Base-by-base conservation (phyloP, 2,329 filamentous ascomycete species). In the Simplicillium aogashimaense region DNA sequence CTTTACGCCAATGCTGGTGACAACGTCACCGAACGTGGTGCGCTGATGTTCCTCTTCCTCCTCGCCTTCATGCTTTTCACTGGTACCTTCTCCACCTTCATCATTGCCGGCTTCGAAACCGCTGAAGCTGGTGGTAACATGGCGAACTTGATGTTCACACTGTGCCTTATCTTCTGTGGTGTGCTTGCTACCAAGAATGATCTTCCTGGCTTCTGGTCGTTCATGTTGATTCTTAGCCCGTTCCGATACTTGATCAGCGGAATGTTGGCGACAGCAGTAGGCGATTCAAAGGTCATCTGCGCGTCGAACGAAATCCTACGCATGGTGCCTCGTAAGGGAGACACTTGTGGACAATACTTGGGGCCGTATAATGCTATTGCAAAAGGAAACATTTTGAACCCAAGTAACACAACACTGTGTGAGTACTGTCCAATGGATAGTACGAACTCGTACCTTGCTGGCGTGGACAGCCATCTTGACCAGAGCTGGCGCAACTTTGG, bases 211-310 rank as follows among this genome's bases (percentile, higher is more conserved):
- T 88, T 89, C 70, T 90, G 85, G 83, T 79, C 82, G 50, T 87
- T 87, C 67, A 85, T 88, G 80, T 51, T 53, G 20, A 49, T 54
- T 36, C 64, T 88, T 37, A 87, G 81, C 0, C 87, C 88, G 0
- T 84, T 95, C 50, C 89, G 83, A 0, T 95, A 94, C 56, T 65
- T 92, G 13, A 76, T 90, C 18, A 72, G 74, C 9, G 84, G 80
- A 16, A 78, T 94, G 64, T 59, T 90, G 0, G 72, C 81, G 0
- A 75, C 74, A 1, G 85, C 76, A 3, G 64, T 94, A 5, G 83
- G 83, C 32, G 80, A 83, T 50, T 76, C 76, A 0, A 37, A 61
- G 0, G 78, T 90, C 28, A 49, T 56, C 0, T 95, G 88, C 58
- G 76, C 83, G 1, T 47, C 57, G 6, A 84, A 83, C 54, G 88